These are phyloP conservation scores for Aspergillus quadrilineatus DNA, from an alignment of 2,329 filamentous ascomycete genomes.

Conservation along the genomic window DNA sequence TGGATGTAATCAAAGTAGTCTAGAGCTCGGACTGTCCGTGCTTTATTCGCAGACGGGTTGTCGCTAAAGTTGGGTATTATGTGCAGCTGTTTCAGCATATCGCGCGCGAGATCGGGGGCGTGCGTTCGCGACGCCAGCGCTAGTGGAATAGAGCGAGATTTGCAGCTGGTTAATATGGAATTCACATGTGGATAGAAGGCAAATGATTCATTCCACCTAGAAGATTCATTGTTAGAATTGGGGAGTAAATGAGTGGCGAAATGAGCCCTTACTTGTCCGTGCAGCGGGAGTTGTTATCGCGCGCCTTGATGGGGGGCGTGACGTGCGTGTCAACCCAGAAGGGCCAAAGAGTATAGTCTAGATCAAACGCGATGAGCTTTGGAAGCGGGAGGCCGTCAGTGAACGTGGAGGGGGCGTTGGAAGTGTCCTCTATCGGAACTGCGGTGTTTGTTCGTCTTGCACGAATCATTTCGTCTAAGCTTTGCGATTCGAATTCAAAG, in stretches of 20 bases:
- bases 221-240: slow-evolving; percentile 12
- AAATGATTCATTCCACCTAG: slow-evolving; percentile 62
- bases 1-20: slow-evolving; percentile 59
- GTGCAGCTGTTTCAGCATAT: slow-evolving; percentile 75
- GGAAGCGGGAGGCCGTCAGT: slow-evolving; percentile 71
- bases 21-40: slow-evolving; percentile 50
- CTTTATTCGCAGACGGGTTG: slow-evolving; percentile 36
- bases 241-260: slow-evolving; percentile 3
- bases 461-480: slow-evolving; percentile 31
- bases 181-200: slow-evolving; percentile 71
- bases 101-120: slow-evolving; percentile 74
- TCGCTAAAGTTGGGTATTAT: slow-evolving; percentile 50
- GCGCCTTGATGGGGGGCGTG: slow-evolving; percentile 67
- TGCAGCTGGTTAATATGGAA: slow-evolving; percentile 62
- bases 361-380: slow-evolving; percentile 83
- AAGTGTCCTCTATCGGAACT: slow-evolving; percentile 33
- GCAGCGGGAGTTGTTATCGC: slow-evolving; percentile 51
- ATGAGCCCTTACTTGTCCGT: slow-evolving; percentile 39
- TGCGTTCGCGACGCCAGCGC: slow-evolving; percentile 78
- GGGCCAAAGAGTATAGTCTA: slow-evolving; percentile 98
- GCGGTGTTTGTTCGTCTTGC: slow-evolving; percentile 36
- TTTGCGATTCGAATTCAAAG: neutral
- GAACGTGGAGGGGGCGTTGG: slow-evolving; percentile 55
- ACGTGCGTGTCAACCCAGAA: slow-evolving; percentile 98
- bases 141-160: slow-evolving; percentile 55